phyloP scores from a whole-genome alignment of 2,329 filamentous ascomycete genomes.

The Periconia macrospinosa region DNA sequence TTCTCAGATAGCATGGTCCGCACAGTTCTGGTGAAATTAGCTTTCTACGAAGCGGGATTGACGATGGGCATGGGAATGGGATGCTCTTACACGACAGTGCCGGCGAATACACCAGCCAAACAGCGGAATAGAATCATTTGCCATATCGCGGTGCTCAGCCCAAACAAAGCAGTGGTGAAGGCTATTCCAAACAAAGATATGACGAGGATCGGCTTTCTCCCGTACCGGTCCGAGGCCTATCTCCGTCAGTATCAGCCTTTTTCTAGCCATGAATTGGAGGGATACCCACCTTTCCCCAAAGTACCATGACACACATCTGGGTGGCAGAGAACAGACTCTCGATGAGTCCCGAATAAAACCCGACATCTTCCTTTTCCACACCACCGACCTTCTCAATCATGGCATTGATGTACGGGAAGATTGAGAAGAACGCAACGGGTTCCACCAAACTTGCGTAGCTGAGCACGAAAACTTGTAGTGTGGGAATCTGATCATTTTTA shows the following conservation, averaged over 20 bases:
- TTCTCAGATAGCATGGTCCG: slow-evolving; percentile 77
- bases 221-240: slow-evolving; percentile 64
- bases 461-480: slow-evolving; percentile 66
- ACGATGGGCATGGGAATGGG: background rate
- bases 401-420: slow-evolving; percentile 78
- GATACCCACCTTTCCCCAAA: slow-evolving; percentile 61
- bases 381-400: slow-evolving; percentile 72
- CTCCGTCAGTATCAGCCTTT: background rate
- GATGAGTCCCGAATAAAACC: slow-evolving; percentile 79
- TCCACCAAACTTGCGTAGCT: slow-evolving; percentile 75
- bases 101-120: slow-evolving; percentile 72
- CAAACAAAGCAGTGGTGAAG: slow-evolving; percentile 66
- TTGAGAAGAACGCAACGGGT: slow-evolving; percentile 80
- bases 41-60: background rate
- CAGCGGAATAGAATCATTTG: slow-evolving; percentile 77
- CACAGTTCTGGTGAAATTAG: slow-evolving; percentile 54
- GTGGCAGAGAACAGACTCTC: slow-evolving; percentile 71
- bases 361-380: slow-evolving; percentile 66
- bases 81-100: slow-evolving; percentile 60
- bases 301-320: slow-evolving; percentile 76
- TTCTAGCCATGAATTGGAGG: background rate
- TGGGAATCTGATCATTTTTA: slow-evolving; percentile 30
- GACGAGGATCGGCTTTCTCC: slow-evolving; percentile 73
- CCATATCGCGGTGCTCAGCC: slow-evolving; percentile 65
- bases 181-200: slow-evolving; percentile 66